Conservation (phyloP, 1,284 basidiomycete species). For the Moesziomyces globuligerus region DNA sequence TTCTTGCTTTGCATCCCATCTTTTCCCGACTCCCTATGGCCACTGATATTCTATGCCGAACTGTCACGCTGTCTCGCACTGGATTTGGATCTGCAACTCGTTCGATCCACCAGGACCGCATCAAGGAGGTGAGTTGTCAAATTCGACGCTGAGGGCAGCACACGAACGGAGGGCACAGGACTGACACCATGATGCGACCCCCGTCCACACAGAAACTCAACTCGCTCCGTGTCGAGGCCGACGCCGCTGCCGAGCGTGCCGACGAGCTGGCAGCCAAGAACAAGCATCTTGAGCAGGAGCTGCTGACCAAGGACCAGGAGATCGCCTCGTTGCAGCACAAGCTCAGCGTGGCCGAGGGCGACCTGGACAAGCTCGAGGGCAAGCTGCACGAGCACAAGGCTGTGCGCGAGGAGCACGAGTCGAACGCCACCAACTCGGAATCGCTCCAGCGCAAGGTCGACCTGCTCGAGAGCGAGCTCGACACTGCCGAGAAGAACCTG, state of each 20-base stretch:
- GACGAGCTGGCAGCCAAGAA: conserved; percentile 64
- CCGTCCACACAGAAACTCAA: conserved; percentile 70
- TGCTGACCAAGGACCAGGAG: conserved; percentile 88
- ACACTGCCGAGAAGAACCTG: conserved; percentile 93
- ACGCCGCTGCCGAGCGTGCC: conserved; percentile 73
- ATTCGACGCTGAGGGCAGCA: neutral
- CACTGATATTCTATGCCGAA: too few species aligned
- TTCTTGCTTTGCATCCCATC: neutral
- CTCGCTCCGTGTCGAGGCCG: conserved; percentile 84
- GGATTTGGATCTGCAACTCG: neutral
- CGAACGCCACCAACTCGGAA: conserved; percentile 80
- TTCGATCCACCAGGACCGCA: conserved; percentile 70
- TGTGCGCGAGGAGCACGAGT: conserved; percentile 78
- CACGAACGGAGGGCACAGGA: neutral
- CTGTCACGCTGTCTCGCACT: neutral
- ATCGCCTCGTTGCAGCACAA: conserved; percentile 84
- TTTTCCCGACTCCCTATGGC: too few species aligned
- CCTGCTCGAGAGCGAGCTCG: conserved; percentile 93
- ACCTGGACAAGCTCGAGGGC: conserved; percentile 81
- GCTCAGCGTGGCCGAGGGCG: conserved; percentile 76
- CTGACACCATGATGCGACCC: neutral
- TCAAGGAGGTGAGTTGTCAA: conserved; percentile 71
- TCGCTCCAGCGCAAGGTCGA: conserved; percentile 84
- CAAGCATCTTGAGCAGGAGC: conserved; percentile 76
- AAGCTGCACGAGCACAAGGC: conserved; percentile 79